Evolutionary conservation across 768 basidiomycete species (phyloP).

Genomic region (Tylopilus felleus): DNA sequence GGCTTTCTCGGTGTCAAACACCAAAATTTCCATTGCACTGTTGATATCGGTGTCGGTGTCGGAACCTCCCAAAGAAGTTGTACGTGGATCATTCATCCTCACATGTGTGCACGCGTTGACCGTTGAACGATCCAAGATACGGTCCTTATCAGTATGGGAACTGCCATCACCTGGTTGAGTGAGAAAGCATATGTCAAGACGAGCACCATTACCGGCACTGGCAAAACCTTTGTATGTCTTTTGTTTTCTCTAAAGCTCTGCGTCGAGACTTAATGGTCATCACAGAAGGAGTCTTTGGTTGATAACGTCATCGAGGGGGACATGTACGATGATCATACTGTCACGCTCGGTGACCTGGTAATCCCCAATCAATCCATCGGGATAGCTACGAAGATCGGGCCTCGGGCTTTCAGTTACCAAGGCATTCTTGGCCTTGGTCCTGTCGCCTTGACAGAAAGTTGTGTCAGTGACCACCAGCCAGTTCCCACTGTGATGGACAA

Average conservation of each 20-base stretch:
- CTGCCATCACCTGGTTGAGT: slow-evolving; percentile 30
- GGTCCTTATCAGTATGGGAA: slow-evolving; percentile 31
- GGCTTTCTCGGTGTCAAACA: slow-evolving; percentile 16
- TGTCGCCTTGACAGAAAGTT: slow-evolving; percentile 18
- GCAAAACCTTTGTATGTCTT: slow-evolving; percentile 15
- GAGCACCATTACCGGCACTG: slow-evolving; percentile 13
- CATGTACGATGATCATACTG: slow-evolving; percentile 9
- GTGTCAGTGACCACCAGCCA: slow-evolving; percentile 12
- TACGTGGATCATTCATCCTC: too few species aligned
- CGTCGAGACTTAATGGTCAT: too few species aligned
- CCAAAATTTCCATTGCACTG: slow-evolving; percentile 24
- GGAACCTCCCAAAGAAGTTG: slow-evolving; percentile 19
- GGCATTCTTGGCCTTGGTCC: neutral
- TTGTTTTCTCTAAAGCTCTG: too few species aligned
- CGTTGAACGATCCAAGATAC: slow-evolving; percentile 16
- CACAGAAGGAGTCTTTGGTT: too few species aligned
- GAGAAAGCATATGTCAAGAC: slow-evolving; percentile 11
- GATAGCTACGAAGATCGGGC: slow-evolving; percentile 20
- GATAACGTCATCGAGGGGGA: neutral
- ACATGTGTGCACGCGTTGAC: too few species aligned
- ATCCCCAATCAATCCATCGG: neutral
- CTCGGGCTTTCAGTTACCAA: fast-evolving
- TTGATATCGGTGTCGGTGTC: slow-evolving; percentile 25
- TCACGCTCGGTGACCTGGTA: neutral
- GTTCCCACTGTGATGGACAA: slow-evolving; percentile 37